Conservation (phyloP, 73 alveolate genomes). For the Tetrahymena borealis region DNA sequence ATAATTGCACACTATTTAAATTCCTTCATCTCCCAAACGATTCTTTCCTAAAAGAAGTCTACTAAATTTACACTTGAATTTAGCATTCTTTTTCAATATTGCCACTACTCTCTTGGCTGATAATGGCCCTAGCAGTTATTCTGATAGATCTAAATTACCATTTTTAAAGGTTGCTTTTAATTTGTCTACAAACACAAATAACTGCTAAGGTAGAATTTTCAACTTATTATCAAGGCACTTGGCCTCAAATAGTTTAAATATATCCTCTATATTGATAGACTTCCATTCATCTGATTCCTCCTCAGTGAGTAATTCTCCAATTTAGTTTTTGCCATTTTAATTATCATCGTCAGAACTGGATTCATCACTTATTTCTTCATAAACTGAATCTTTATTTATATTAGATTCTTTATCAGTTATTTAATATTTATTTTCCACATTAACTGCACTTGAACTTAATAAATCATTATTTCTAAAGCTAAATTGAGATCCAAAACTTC, state of each 20-base stretch:
- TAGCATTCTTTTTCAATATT: background rate
- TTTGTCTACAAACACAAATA: background rate
- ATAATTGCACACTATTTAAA: background rate
- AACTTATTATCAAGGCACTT: background rate
- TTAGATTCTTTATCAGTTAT: background rate
- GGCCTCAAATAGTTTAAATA: background rate
- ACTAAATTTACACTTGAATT: background rate
- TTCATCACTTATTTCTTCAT: background rate
- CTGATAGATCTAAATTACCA: background rate
- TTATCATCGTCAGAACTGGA: background rate
- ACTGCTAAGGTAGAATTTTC: background rate
- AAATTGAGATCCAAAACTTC: background rate
- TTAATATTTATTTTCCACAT: background rate
- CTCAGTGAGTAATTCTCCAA: background rate
- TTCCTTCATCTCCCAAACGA: background rate
- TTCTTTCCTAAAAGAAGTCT: background rate
- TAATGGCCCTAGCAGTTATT: background rate
- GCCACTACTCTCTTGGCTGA: background rate
- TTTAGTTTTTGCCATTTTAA: background rate
- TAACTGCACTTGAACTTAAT: background rate
- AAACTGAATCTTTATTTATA: background rate
- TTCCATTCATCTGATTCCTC: background rate
- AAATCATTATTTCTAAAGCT: background rate
- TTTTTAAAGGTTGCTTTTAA: background rate
- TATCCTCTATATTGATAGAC: background rate